Percentiles rank a stretch among this genome's conserved stretches.
These are phyloP conservation scores for Calonectria pteridis DNA, from an alignment of 2,329 filamentous ascomycete genomes.

Conservation along the genomic window DNA sequence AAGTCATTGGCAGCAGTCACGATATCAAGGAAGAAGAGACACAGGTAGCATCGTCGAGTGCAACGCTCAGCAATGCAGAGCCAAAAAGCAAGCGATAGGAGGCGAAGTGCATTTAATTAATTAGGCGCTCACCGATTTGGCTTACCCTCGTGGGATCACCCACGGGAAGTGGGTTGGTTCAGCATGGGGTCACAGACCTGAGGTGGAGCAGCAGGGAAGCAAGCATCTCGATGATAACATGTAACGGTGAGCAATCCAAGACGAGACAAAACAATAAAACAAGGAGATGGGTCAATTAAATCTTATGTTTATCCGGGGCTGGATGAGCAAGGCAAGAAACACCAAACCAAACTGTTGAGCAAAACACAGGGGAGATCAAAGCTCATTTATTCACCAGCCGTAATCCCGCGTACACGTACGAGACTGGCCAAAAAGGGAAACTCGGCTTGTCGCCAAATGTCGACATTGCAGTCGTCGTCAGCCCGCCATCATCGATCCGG, in stretches of 20 bases:
- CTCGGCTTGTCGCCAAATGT: background rate
- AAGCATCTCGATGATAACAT: constrained; percentile 19
- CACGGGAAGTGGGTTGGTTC: constrained; percentile 18
- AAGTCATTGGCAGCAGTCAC: background rate
- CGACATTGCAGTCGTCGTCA: constrained; percentile 25
- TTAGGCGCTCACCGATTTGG: constrained; percentile 7
- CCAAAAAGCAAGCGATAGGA: background rate
- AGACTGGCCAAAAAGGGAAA: background rate
- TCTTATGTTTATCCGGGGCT: background rate
- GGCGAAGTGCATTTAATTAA: background rate
- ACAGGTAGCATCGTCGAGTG: background rate
- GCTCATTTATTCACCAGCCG: background rate
- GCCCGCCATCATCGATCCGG: constrained; percentile 12
- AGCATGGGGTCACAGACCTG: background rate
- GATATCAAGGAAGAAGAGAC: background rate
- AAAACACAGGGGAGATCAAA: background rate
- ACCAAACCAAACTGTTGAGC: background rate
- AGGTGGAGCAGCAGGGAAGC: background rate
- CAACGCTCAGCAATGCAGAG: background rate
- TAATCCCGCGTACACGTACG: background rate
- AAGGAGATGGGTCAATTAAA: background rate
- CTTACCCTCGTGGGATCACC: constrained; percentile 14
- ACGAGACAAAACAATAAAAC: constrained; percentile 8
- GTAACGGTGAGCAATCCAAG: constrained; percentile 1
- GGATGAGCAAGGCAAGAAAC: background rate